Conservation (phyloP, 768 basidiomycete species). For the Mycena rosella region DNA sequence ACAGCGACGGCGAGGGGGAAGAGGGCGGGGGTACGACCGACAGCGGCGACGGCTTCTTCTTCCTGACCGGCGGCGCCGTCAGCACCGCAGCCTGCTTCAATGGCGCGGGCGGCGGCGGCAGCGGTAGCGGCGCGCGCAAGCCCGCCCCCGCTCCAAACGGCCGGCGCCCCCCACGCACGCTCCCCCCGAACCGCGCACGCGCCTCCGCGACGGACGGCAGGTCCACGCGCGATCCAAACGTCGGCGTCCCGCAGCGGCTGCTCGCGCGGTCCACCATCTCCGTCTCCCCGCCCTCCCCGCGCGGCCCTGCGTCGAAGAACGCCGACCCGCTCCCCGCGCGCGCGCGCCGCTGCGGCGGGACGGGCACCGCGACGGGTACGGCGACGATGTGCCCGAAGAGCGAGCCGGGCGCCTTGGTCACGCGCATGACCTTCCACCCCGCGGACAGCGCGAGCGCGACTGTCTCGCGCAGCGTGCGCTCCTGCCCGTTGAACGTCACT, state of each 20-base stretch:
- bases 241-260: slow-evolving; percentile 71
- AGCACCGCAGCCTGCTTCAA: slow-evolving; percentile 43
- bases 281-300: slow-evolving; percentile 38
- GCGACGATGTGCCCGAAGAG: slow-evolving; percentile 81
- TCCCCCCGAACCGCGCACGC: slow-evolving; percentile 54
- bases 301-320: slow-evolving; percentile 39
- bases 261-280: slow-evolving; percentile 58
- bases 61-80: slow-evolving; percentile 39
- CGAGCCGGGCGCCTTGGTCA: slow-evolving; percentile 70
- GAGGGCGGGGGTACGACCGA: slow-evolving; percentile 39
- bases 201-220: slow-evolving; percentile 61
- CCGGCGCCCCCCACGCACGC: slow-evolving; percentile 32
- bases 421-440: slow-evolving; percentile 72
- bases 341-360: slow-evolving; percentile 38
- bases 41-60: slow-evolving; percentile 53
- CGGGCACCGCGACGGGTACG: slow-evolving; percentile 68
- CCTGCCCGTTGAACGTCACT: slow-evolving; percentile 74
- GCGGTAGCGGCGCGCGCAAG: slow-evolving; percentile 16
- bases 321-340: slow-evolving; percentile 41
- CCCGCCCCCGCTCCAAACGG: slow-evolving; percentile 23
- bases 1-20: slow-evolving; percentile 35
- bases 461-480: slow-evolving; percentile 76
- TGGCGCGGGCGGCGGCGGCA: slow-evolving; percentile 24
- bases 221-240: slow-evolving; percentile 68
- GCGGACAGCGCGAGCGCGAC: slow-evolving; percentile 65